Base-by-base conservation (phyloP, 31 red algal species). In the Odonthalia washingtoniensis region DNA sequence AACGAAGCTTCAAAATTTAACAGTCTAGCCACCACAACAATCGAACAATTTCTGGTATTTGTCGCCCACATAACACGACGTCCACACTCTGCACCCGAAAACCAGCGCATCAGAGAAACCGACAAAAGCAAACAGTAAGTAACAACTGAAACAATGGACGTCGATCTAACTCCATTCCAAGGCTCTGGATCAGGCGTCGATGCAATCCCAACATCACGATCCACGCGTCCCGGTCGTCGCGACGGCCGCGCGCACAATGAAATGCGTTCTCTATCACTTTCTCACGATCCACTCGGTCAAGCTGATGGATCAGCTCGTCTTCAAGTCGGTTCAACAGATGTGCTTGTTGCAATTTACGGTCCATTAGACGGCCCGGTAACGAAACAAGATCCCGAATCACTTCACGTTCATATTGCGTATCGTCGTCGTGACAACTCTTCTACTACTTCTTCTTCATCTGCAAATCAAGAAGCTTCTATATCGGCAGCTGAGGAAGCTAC, bases 271-370 rank as follows among this genome's bases (percentile, higher is more conserved):
- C 73, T 92, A 18, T 62, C 76, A 32, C 40, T 76, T 31, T 82
- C 90, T 9, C 83, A 87, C 64, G 41, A 44, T 12, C 49, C 61
- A 37, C 39, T 92, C 1, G 65, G 42, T 18, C 46, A 52, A 66
- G 90, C 90, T 1, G 90, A 92, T 52, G 90, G 90, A 39, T 92
- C 90, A 6, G 90, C 90, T 2, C 82, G 90, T 27, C 30, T 92
- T 31, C 76, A 43, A n/a, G 31, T 86, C 31, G 83, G 83, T 46
- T 21, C 31, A 1, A 92, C 90, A 4, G 90, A 92, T 43, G 90
- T 92, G 36, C 66, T 92, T 26, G 90, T 83, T 12, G 90, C 77
- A 5, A 45, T 87, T 34, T 92, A 92, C 42, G 90, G 90, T 14
- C 90, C 90, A 21, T 60, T 87, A 32, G 82, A 87, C 3, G 79